phyloP scores from a whole-genome alignment of 257 asterid species.

The Leptodermis oblonga region DNA sequence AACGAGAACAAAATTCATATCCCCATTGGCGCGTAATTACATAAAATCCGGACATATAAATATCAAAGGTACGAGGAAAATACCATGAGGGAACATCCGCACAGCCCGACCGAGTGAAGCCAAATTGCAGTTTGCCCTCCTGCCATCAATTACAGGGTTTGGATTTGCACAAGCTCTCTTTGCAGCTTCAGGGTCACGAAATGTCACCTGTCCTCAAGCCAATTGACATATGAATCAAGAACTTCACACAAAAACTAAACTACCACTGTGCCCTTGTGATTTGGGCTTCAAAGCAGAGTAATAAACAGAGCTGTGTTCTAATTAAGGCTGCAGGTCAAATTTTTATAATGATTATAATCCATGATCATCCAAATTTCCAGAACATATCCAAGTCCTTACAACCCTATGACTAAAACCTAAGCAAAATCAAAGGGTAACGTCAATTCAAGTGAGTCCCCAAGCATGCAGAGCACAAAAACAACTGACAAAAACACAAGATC shows the following conservation, averaged over 20 bases:
- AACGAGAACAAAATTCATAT: background rate
- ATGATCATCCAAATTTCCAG: background rate
- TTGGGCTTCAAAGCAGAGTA: too few species aligned
- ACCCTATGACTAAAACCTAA: background rate
- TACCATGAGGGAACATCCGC: slow-evolving; percentile 27
- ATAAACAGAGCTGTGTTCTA: background rate
- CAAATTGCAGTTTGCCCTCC: slow-evolving; percentile 40
- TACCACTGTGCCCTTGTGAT: background rate
- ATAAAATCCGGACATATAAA: background rate
- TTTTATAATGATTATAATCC: background rate
- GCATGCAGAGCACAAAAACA: background rate
- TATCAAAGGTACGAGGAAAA: background rate
- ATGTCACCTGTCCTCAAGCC: slow-evolving; percentile 28
- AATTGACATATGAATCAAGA: background rate
- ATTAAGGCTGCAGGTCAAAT: background rate
- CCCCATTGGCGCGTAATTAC: too few species aligned
- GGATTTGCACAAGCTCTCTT: slow-evolving; percentile 35
- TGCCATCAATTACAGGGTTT: slow-evolving; percentile 38
- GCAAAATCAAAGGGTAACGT: background rate
- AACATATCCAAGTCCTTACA: background rate
- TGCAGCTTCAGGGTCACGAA: slow-evolving; percentile 37
- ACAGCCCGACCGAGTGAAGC: slow-evolving; percentile 35
- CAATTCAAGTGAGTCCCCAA: background rate
- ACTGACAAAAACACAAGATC: background rate
- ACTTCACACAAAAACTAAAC: background rate